Conservation (phyloP, 2,329 filamentous ascomycete genomes). For the Emericellopsis cladophorae region DNA sequence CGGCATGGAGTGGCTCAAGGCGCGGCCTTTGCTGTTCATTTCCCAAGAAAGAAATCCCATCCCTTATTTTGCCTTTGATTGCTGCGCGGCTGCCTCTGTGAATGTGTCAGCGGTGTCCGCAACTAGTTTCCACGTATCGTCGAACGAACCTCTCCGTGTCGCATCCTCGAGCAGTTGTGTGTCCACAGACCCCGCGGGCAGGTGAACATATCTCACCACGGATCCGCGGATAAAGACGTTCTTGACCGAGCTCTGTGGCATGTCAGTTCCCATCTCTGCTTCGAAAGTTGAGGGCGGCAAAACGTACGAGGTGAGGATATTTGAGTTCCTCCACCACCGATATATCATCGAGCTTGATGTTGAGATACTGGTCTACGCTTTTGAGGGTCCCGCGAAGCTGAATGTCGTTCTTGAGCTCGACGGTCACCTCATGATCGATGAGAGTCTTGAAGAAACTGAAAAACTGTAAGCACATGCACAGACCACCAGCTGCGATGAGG, state of each 20-base stretch:
- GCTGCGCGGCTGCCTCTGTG: constrained; percentile 44
- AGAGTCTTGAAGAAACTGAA: constrained; percentile 97
- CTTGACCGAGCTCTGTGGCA: constrained; percentile 60
- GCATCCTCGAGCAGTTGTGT: constrained; percentile 82
- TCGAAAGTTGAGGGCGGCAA: background rate
- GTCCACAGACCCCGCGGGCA: constrained; percentile 73
- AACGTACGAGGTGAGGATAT: constrained; percentile 76
- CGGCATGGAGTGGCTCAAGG: background rate
- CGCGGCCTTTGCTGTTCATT: background rate
- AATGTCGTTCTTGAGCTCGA: constrained; percentile 99
- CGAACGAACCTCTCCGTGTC: constrained; percentile 60
- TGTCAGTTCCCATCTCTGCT: too few relatives aligned
- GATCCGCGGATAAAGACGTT: constrained; percentile 93
- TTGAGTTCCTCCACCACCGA: constrained; percentile 84
- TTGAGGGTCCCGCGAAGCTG: constrained; percentile 92
- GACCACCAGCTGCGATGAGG: too few relatives aligned
- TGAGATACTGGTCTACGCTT: constrained; percentile 96
- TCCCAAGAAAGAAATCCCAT: background rate
- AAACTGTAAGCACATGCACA: background rate
- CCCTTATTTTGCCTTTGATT: constrained; percentile 39
- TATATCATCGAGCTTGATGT: constrained; percentile 97
- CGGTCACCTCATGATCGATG: constrained; percentile 91
- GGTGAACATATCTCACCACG: constrained; percentile 84
- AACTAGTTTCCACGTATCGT: background rate
- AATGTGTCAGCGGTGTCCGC: background rate